Conservation (phyloP, 169 alveolate species). For the Cryptosporidium tyzzeri region DNA sequence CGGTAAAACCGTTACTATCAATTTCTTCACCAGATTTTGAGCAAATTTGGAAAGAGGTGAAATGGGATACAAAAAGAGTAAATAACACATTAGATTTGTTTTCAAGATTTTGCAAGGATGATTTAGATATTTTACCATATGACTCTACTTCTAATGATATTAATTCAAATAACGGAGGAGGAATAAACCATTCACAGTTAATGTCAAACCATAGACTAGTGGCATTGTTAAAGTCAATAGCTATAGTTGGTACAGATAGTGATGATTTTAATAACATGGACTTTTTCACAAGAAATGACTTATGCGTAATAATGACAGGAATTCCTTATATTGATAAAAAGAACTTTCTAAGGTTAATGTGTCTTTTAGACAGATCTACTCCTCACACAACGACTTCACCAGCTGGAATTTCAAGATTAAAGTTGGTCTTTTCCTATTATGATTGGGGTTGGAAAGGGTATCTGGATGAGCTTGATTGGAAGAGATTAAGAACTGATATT, state of each 20-base stretch:
- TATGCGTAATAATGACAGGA: constrained; percentile 67
- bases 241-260: constrained; percentile 32
- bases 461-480: constrained; percentile 53
- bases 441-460: constrained; percentile 77
- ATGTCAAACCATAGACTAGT: constrained; percentile 61
- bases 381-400: constrained; percentile 76
- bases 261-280: neutral
- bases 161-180: neutral
- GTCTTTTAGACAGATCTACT: constrained; percentile 65
- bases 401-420: constrained; percentile 70
- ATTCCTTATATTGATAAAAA: constrained; percentile 67
- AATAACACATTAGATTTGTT: constrained; percentile 33
- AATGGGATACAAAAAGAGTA: constrained; percentile 62
- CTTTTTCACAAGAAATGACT: constrained; percentile 46
- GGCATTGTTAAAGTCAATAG: constrained; percentile 50
- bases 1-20: constrained; percentile 12
- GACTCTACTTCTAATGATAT: neutral
- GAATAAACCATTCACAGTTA: neutral
- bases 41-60: constrained; percentile 64
- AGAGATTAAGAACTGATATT: constrained; percentile 59
- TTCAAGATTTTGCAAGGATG: constrained; percentile 50
- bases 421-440: constrained; percentile 63
- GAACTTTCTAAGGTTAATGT: constrained; percentile 54
- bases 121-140: neutral
- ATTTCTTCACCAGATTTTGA: constrained; percentile 53